Evolutionary conservation across 306 rosid genomes (phyloP), one percentile per base, ranked within the genome.

Genomic region (Quercus mongolica): DNA sequence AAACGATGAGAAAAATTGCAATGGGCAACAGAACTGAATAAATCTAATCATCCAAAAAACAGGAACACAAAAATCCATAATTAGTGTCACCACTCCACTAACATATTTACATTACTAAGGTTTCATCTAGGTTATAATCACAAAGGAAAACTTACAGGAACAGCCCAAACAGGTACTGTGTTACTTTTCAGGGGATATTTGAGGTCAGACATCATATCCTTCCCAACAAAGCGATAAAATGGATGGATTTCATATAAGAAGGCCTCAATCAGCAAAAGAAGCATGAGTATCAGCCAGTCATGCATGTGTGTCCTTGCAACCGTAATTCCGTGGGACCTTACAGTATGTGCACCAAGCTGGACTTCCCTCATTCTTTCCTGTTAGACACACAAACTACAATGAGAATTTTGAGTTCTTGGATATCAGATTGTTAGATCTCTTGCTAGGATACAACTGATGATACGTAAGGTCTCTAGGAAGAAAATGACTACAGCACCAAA

Each of bases 141-240:
- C 68, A 57, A 3, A 46, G 3, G 67, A 59, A 78, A 83, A 89
- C 98, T 81, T 74, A 94, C 98, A 55, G 97, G 96, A 80, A 94
- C 84, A 68, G 94, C 87, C 97, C 96, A 94, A 78, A 76, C 65
- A 75, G 98, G 98, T 59, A 94, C 96, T 5, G 97, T 92, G 80
- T 88, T 90, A 81, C 87, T 87, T 86, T 92, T 90, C 62, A 94
- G 63, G 49, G 98, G 98, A 82, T 87, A 94, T 83, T 74, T 90
- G 82, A 94, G 97, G 84, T 90, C 94, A 58, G 79, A 65, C 97
- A 92, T 92, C 98, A 92, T 90, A 82, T 92, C 97, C 88, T 92
- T 83, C 80, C 96, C 96, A 56, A 94, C 97, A 86, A 79, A 94
- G 69, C 97, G 97, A 90, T 89, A 87, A 88, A 94, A 94, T 57